Percentiles rank a stretch among this genome's conserved stretches.
These are phyloP conservation scores for Juglanconis oblonga DNA, from an alignment of 2,329 filamentous ascomycete genomes.

Conservation along the genomic window DNA sequence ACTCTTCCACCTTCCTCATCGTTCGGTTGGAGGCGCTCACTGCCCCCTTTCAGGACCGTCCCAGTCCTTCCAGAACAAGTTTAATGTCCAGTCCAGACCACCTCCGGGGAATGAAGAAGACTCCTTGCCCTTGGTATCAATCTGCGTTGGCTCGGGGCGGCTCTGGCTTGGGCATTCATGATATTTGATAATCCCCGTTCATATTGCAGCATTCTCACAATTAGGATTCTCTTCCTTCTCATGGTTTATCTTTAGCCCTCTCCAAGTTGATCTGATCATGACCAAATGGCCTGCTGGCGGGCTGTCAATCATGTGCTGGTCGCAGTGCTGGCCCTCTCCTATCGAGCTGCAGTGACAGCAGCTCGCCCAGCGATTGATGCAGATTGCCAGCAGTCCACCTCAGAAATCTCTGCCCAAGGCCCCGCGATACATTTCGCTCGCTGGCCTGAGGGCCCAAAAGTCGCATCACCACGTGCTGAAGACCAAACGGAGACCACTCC, in stretches of 20 bases:
- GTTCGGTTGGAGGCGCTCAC: background rate
- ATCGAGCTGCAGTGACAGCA: background rate
- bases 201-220: background rate
- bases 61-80: background rate
- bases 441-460: background rate
- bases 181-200: background rate
- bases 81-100: background rate
- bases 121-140: background rate
- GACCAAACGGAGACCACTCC: background rate
- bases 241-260: background rate
- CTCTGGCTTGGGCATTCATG: background rate
- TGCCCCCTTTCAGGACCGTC: background rate
- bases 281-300: background rate
- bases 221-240: background rate
- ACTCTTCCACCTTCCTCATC: background rate
- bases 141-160: background rate
- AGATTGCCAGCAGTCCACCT: background rate
- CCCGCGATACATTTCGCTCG: background rate
- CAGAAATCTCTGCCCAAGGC: background rate
- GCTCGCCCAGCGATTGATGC: background rate
- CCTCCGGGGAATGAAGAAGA: background rate
- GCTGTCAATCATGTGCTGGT: background rate
- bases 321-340: background rate
- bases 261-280: too few relatives aligned
- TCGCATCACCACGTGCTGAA: background rate